Base-by-base conservation (phyloP, 1,284 basidiomycete species). In the Sphagnurus paluster region DNA sequence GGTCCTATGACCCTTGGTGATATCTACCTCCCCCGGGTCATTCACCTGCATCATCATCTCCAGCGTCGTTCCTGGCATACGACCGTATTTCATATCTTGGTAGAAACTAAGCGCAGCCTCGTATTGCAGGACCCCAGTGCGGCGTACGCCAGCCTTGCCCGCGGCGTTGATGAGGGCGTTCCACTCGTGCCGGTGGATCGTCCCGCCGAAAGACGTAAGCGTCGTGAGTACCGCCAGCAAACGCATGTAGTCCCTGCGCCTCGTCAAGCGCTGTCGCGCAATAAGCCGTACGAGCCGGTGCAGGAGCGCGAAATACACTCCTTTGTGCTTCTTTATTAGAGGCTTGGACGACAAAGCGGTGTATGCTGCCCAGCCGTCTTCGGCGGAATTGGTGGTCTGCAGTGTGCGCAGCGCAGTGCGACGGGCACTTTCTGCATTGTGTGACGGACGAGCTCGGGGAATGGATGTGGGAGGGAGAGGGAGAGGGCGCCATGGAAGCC, bases 111-210 rank as follows among this genome's bases (percentile, higher is more conserved):
- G 64, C n/a, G 84, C 75, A 29, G 72, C 68, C 46, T 75, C 70
- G 62, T 83, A 84, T 48, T 87, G 80, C 45, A 75, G 73, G 37
- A 70, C 52, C 23, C 69, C 66, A 28, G 76, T 76, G 58, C 74
- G 79, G 49, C 85, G 74, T 68, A 76, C 79, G 1, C 84, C 84
- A 50, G 84, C 83, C 50, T 74, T 77, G n/a, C 82, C 86, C 0
- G 82, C 79, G 60, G 71, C 73, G 56, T 86, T 74, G 49, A 90
- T 77, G 34, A 91, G 71, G 5, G 78, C 69, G 59, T 90, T 90
- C 84, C 87, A 90, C 61, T 90, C 79, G 72, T 79, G 79, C 11
- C 69, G 55, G 49, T 74, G 69, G 28, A 88, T 61, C 9, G 50
- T 66, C 21, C 79, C 82, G 5, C 77, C 80, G 10, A 67, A 66